Conservation (phyloP, 2,329 filamentous ascomycete species). For the Elsinoe fawcettii region DNA sequence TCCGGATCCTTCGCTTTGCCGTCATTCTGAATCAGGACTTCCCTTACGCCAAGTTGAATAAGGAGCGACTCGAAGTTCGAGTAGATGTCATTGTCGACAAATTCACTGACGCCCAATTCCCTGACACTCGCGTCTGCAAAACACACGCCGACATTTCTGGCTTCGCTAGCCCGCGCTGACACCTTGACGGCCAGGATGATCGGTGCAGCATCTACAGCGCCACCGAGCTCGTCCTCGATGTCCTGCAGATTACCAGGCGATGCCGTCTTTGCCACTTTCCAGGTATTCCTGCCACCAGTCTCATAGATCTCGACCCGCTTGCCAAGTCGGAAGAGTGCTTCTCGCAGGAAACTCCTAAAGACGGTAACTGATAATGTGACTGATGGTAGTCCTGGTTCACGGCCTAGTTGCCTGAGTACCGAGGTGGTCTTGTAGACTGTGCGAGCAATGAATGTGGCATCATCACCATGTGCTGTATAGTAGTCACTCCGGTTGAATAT, state of each 20-base stretch:
- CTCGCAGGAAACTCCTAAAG: constrained; percentile 88
- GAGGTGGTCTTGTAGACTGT: constrained; percentile 95
- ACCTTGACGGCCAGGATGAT: constrained; percentile 95
- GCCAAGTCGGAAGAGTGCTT: constrained; percentile 83
- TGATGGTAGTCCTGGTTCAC: constrained; percentile 76
- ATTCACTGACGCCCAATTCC: constrained; percentile 93
- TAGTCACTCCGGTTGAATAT: constrained; percentile 93
- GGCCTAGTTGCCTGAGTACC: constrained; percentile 81
- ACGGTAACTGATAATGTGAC: constrained; percentile 94
- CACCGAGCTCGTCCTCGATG: constrained; percentile 88
- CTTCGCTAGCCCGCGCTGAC: constrained; percentile 76
- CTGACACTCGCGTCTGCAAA: constrained; percentile 96
- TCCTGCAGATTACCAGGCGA: constrained; percentile 95
- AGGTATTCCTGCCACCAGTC: constrained; percentile 71
- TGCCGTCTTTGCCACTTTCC: constrained; percentile 76
- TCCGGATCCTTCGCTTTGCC: constrained; percentile 77
- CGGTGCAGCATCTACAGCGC: constrained; percentile 78
- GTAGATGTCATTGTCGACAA: constrained; percentile 96
- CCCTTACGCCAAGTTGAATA: constrained; percentile 91
- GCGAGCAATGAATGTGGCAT: constrained; percentile 75
- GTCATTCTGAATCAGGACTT: constrained; percentile 81
- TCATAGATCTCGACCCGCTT: constrained; percentile 90
- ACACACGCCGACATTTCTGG: constrained; percentile 82
- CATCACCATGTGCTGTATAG: constrained; percentile 86
- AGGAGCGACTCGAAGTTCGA: constrained; percentile 95